phyloP scores from a whole-genome alignment of 1,284 basidiomycete species.

The Boletus mariae region DNA sequence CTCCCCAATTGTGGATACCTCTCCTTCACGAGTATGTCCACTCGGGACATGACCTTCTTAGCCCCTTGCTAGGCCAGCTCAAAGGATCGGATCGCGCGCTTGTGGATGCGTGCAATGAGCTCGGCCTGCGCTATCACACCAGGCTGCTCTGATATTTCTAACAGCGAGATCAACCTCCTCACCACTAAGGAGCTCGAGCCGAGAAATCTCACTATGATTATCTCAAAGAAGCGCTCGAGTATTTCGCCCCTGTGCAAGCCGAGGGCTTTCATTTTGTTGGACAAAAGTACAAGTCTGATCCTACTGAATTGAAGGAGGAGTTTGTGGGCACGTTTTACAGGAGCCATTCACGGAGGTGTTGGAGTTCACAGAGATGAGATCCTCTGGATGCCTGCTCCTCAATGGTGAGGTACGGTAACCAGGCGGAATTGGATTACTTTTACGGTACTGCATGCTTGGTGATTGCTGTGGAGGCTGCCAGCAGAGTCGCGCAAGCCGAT shows the following conservation, averaged over 20 bases:
- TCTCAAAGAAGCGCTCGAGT: not conserved
- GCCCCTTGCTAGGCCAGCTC: slow-evolving; percentile 1
- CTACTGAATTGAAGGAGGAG: not conserved
- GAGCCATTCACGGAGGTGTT: slow-evolving; percentile 6
- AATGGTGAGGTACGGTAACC: slow-evolving; percentile 1
- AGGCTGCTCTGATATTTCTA: not conserved
- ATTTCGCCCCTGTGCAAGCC: slow-evolving; percentile 16
- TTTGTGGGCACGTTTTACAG: not conserved
- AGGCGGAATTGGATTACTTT: not conserved
- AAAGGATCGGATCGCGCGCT: slow-evolving; percentile 37
- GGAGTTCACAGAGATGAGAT: slow-evolving; percentile 11
- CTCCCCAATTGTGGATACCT: slow-evolving; percentile 5
- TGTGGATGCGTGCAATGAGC: slow-evolving; percentile 17
- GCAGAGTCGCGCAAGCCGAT: not conserved
- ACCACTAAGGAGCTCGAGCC: slow-evolving; percentile 18
- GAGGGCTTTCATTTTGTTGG: slow-evolving; percentile 6
- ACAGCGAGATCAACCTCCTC: not conserved
- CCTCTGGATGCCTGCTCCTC: not conserved
- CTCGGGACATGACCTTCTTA: not conserved
- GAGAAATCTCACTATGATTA: not conserved
- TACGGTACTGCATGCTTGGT: slow-evolving; percentile 15
- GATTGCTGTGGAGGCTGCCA: slow-evolving; percentile 1
- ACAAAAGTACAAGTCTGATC: not conserved
- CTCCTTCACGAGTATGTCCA: slow-evolving; percentile 7
- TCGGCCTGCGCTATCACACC: slow-evolving; percentile 1